Conservation (phyloP, 495 filamentous ascomycete species). For the Trichoderma erinaceum region DNA sequence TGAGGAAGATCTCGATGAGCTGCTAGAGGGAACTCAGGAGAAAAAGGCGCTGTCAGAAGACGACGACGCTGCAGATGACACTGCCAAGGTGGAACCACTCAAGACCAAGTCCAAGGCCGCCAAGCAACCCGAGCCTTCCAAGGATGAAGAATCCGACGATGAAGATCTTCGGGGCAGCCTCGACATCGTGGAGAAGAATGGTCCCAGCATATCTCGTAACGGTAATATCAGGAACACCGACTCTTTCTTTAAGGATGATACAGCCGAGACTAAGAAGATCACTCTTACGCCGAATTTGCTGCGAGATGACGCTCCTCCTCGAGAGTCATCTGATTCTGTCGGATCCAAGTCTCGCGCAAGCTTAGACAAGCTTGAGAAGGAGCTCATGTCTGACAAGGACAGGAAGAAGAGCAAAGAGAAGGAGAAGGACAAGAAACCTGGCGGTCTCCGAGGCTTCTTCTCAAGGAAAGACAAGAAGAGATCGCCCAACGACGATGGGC, state of each 20-base stretch:
- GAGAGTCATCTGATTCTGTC: constrained; percentile 54
- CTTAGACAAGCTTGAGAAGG: constrained; percentile 53
- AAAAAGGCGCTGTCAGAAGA: constrained; percentile 29
- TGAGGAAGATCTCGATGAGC: constrained; percentile 58
- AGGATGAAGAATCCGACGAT: constrained; percentile 31
- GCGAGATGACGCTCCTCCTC: constrained; percentile 66
- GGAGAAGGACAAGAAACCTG: constrained; percentile 84
- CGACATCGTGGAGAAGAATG: constrained; percentile 57
- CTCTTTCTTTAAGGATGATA: constrained; percentile 96
- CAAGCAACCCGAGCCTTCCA: constrained; percentile 29
- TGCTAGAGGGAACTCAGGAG: constrained; percentile 30
- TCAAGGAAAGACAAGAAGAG: constrained; percentile 88
- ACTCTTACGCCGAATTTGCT: constrained; percentile 93
- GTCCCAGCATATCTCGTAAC: constrained; percentile 65
- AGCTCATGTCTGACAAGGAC: constrained; percentile 36
- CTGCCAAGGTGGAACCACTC: constrained; percentile 44
- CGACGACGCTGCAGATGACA: constrained; percentile 37
- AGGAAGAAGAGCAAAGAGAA: constrained; percentile 50
- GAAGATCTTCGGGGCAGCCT: constrained; percentile 51
- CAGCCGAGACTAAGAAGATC: constrained; percentile 92
- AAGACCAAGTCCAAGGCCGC: constrained; percentile 27
- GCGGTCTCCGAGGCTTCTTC: constrained; percentile 91
- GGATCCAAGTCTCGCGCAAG: constrained; percentile 50
- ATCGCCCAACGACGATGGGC: constrained; percentile 59
- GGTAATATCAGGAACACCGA: constrained; percentile 83